Percentiles rank a stretch among this genome's conserved stretches.
Evolutionary conservation across 2,329 filamentous ascomycete species (phyloP).

Genomic region (Phaeoacremonium minimum): DNA sequence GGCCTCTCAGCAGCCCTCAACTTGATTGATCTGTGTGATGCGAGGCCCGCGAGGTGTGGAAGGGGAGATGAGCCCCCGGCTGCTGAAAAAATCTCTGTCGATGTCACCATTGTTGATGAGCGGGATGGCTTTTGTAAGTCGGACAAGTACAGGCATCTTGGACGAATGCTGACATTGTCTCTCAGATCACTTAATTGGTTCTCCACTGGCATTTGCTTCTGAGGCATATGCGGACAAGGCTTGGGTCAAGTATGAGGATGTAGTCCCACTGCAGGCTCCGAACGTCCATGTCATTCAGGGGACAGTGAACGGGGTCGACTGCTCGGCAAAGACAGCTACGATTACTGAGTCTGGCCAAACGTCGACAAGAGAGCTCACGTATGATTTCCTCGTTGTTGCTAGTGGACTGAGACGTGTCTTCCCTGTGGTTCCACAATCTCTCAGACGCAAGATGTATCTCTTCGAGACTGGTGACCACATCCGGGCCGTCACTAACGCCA

Average conservation of each 20-base stretch:
- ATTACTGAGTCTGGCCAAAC: conserved; percentile 46
- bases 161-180: neutral
- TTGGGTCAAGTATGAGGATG: conserved; percentile 66
- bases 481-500: conserved; percentile 43
- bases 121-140: conserved; percentile 76
- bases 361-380: conserved; percentile 38
- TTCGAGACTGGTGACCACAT: conserved; percentile 59
- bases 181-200: conserved; percentile 70
- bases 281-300: conserved; percentile 64
- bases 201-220: conserved; percentile 66
- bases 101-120: conserved; percentile 74
- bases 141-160: no score
- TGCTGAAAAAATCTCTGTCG: conserved; percentile 42
- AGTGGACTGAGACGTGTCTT: conserved; percentile 66
- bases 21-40: conserved; percentile 61
- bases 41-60: conserved; percentile 43
- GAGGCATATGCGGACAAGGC: conserved; percentile 59
- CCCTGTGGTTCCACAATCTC: conserved; percentile 68
- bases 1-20: conserved; percentile 65
- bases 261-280: conserved; percentile 60
- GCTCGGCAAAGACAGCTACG: conserved; percentile 52
- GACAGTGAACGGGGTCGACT: conserved; percentile 56
- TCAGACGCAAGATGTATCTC: conserved; percentile 58
- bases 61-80: conserved; percentile 15
- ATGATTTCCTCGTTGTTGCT: conserved; percentile 73